Percentiles rank a stretch among this genome's conserved stretches.
These are phyloP conservation scores for Mollisiaceae sp. DNA, from an alignment of 2,329 filamentous ascomycete species.

Conservation along the genomic window DNA sequence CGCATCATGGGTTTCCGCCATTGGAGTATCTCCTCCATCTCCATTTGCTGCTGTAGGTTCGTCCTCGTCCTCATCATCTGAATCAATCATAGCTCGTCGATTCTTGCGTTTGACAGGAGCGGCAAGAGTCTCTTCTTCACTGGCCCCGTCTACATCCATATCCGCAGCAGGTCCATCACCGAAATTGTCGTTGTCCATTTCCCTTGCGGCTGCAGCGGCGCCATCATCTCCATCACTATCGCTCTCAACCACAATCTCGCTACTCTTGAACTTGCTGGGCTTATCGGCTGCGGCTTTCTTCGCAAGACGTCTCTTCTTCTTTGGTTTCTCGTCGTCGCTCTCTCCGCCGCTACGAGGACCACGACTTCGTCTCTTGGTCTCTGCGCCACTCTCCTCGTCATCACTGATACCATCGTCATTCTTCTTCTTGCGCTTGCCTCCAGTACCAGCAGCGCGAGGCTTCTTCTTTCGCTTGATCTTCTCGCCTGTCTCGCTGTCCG, in stretches of 20 bases:
- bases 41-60: conserved; percentile 25
- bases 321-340: conserved; percentile 44
- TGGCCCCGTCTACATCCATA: conserved; percentile 33
- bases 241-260: conserved; percentile 43
- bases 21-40: conserved; percentile 37
- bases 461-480: conserved; percentile 80
- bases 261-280: conserved; percentile 42
- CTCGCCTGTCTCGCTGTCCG: conserved; percentile 81
- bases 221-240: conserved; percentile 43
- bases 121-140: conserved; percentile 37
- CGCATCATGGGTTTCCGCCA: conserved; percentile 31
- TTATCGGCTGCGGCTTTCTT: conserved; percentile 40
- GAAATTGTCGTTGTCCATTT: conserved; percentile 38
- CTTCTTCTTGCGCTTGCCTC: conserved; percentile 49
- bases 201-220: conserved; percentile 36
- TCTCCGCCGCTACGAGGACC: conserved; percentile 37
- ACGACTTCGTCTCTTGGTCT: conserved; percentile 35
- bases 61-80: conserved; percentile 42
- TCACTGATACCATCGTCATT: conserved; percentile 43
- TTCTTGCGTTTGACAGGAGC: conserved; percentile 35
- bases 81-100: conserved; percentile 37
- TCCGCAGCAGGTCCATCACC: conserved; percentile 26
- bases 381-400: conserved; percentile 41
- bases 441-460: conserved; percentile 45
- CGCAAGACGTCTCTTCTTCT: conserved; percentile 43